Conservation (phyloP, 2,329 filamentous ascomycete genomes). For the Madurella mycetomatis region DNA sequence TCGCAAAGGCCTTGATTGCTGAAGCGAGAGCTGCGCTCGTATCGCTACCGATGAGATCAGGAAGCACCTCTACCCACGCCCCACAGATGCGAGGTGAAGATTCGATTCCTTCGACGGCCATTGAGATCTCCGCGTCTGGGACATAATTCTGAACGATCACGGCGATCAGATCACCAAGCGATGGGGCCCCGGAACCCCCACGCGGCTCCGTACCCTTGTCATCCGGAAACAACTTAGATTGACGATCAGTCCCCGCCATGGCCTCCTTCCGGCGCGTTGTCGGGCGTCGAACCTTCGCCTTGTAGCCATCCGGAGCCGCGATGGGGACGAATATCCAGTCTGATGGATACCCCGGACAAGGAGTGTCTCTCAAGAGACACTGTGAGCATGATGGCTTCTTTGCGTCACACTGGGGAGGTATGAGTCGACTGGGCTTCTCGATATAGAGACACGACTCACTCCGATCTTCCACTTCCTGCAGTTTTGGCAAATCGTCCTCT, state of each 20-base stretch:
- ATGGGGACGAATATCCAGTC: constrained; percentile 21
- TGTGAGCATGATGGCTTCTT: constrained; percentile 18
- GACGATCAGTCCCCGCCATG: too few species aligned
- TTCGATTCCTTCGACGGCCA: neutral
- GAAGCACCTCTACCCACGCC: constrained; percentile 38
- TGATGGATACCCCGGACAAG: constrained; percentile 17
- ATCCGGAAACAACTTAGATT: too few species aligned
- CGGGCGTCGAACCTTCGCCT: neutral
- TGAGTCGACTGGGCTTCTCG: neutral
- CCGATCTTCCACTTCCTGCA: constrained; percentile 19
- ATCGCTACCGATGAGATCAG: constrained; percentile 25
- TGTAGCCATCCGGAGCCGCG: neutral
- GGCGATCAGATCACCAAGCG: constrained; percentile 5
- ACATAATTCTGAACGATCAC: constrained; percentile 12
- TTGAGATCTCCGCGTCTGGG: neutral
- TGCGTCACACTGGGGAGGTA: constrained; percentile 15
- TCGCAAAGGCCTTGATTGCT: constrained; percentile 33
- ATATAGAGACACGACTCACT: constrained; percentile 4
- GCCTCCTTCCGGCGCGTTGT: too few species aligned
- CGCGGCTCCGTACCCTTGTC: neutral
- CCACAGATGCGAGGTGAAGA: constrained; percentile 37
- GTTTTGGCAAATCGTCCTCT: constrained; percentile 16
- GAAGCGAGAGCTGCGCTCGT: constrained; percentile 26
- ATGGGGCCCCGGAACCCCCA: neutral
- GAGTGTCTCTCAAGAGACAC: constrained; percentile 13